phyloP scores from a whole-genome alignment of 306 rosid species.

The Gastrolobium villosum region DNA sequence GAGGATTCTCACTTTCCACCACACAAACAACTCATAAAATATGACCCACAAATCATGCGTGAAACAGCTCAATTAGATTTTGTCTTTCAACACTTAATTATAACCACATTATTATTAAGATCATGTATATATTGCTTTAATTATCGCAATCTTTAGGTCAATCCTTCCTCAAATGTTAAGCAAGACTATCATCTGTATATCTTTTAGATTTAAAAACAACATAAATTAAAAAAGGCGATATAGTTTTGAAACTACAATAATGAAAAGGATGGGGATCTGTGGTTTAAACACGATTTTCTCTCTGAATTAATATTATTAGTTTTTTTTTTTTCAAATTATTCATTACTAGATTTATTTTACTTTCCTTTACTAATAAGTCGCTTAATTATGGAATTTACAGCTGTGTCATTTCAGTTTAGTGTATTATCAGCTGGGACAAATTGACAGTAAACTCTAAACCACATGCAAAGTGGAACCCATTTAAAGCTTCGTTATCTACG shows the following conservation, averaged over 20 bases:
- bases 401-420: conserved; percentile 44
- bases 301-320: conserved; percentile 11
- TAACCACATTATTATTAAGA: conserved; percentile 38
- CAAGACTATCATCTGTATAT: background rate
- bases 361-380: conserved; percentile 17
- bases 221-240: conserved; percentile 7
- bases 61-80: conserved; percentile 83
- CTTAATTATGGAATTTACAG: conserved; percentile 49
- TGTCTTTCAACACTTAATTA: conserved; percentile 39
- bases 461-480: conserved; percentile 57
- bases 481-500: background rate
- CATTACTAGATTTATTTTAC: background rate
- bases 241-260: background rate
- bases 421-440: conserved; percentile 43
- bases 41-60: conserved; percentile 87
- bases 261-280: conserved; percentile 13
- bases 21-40: conserved; percentile 73
- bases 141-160: conserved; percentile 49
- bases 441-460: conserved; percentile 51
- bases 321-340: no score
- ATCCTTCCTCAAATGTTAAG: conserved; percentile 40
- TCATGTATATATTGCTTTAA: conserved; percentile 23
- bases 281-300: no score
- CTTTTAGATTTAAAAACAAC: conserved; percentile 34
- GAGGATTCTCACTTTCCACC: conserved; percentile 75